Evolutionary conservation across 352 stramenopile genomes (phyloP).

Genomic region (Phytopythium montanum): DNA sequence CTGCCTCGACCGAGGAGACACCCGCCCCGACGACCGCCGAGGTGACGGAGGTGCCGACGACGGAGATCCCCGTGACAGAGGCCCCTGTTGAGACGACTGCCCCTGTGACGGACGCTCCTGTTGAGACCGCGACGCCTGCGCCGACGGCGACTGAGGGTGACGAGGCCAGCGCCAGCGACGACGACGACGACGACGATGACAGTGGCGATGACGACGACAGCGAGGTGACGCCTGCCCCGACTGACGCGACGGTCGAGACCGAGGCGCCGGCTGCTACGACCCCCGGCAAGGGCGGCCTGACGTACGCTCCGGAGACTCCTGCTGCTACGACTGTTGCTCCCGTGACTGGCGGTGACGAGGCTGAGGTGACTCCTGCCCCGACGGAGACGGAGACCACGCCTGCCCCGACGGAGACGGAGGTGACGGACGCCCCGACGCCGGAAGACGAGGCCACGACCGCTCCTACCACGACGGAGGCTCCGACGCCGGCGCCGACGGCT

Average conservation of each 20-base stretch:
- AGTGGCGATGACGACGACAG: background rate
- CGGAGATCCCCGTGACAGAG: no score
- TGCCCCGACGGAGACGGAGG: background rate
- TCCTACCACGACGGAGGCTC: background rate
- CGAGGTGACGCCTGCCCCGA: slow-evolving; percentile 5
- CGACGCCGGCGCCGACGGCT: background rate
- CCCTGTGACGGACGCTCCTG: background rate
- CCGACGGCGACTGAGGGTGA: background rate
- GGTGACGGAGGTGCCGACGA: background rate
- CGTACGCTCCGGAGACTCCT: background rate
- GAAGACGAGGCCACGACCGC: background rate
- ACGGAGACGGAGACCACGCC: background rate
- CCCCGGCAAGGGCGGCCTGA: background rate
- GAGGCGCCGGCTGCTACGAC: background rate
- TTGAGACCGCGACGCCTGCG: background rate
- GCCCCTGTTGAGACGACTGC: background rate
- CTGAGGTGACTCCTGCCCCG: background rate
- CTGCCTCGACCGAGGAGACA: background rate
- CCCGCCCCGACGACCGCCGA: background rate
- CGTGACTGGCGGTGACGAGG: background rate
- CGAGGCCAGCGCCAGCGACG: background rate
- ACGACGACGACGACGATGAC: background rate
- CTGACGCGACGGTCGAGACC: background rate
- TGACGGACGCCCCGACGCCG: background rate
- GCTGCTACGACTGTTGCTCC: background rate